Conservation (phyloP, 2,329 filamentous ascomycete genomes). For the Aspergillus tamarii region DNA sequence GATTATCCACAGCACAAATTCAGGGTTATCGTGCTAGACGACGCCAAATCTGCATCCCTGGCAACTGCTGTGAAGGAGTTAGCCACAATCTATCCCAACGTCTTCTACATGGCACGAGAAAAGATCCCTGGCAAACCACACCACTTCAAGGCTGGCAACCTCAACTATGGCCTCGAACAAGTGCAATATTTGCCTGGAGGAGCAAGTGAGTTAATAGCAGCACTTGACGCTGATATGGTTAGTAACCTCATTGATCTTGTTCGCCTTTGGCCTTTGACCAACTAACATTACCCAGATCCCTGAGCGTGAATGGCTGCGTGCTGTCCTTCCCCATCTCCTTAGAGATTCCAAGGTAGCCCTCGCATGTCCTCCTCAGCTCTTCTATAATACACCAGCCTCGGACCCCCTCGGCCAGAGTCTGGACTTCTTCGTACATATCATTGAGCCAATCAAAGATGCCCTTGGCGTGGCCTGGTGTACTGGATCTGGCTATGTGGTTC, state of each 20-base stretch:
- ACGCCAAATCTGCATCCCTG: slow-evolving; percentile 39
- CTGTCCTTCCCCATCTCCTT: slow-evolving; percentile 62
- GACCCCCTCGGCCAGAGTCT: slow-evolving; percentile 63
- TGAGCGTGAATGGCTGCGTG: slow-evolving; percentile 62
- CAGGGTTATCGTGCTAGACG: slow-evolving; percentile 46
- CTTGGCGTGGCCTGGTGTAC: slow-evolving; percentile 51
- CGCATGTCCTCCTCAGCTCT: slow-evolving; percentile 64
- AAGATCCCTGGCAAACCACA: slow-evolving; percentile 46
- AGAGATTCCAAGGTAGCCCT: slow-evolving; percentile 57
- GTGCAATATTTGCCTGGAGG: slow-evolving; percentile 56
- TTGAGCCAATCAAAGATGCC: slow-evolving; percentile 51
- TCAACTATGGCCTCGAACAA: slow-evolving; percentile 62
- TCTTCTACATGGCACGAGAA: slow-evolving; percentile 48
- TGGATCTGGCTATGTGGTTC: slow-evolving; percentile 65
- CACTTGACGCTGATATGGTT: slow-evolving; percentile 68
- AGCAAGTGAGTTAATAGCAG: slow-evolving; percentile 62
- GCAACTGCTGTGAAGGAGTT: slow-evolving; percentile 40
- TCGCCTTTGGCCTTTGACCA: too few relatives aligned
- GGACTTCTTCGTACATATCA: slow-evolving; percentile 61
- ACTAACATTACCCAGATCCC: slow-evolving; percentile 48
- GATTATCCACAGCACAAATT: slow-evolving; percentile 42
- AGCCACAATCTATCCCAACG: slow-evolving; percentile 39
- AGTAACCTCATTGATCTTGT: neutral
- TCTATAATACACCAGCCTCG: slow-evolving; percentile 63
- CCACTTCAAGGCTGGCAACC: slow-evolving; percentile 67